phyloP scores from a whole-genome alignment of 768 basidiomycete genomes.

The Boletus rufocinnamomeus region DNA sequence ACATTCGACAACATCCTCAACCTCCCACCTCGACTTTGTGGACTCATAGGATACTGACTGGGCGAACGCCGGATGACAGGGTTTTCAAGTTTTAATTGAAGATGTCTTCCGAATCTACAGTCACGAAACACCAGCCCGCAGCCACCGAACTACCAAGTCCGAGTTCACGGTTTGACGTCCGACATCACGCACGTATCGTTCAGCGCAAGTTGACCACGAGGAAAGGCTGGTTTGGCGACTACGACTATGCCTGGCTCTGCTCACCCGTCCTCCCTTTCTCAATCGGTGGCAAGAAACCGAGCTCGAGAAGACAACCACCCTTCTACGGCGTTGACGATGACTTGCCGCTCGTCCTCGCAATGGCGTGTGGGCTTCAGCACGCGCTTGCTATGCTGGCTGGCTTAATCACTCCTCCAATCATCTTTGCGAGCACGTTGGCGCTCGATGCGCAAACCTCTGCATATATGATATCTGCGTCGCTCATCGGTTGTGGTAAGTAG shows the following conservation, averaged over 20 bases:
- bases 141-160: conserved; percentile 13
- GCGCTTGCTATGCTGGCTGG: conserved; percentile 83
- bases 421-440: conserved; percentile 64
- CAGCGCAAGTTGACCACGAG: conserved; percentile 46
- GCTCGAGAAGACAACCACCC: conserved; percentile 48
- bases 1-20: background rate
- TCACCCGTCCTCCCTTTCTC: conserved; percentile 65
- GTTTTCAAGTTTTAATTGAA: background rate
- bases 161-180: conserved; percentile 7
- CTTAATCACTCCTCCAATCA: conserved; percentile 81
- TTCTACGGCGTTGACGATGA: conserved; percentile 77
- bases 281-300: conserved; percentile 31
- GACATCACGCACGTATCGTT: conserved; percentile 13
- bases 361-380: conserved; percentile 74
- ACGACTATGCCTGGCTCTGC: conserved; percentile 77
- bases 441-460: conserved; percentile 59
- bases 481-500: conserved; percentile 72
- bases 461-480: conserved; percentile 80
- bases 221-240: conserved; percentile 83
- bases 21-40: background rate
- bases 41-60: background rate
- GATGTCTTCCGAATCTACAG: conserved; percentile 20
- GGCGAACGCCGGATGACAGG: background rate
- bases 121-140: conserved; percentile 21
- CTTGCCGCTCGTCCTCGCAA: conserved; percentile 70